Base-by-base conservation (phyloP, 371 early-diverging fungal genomes). In the Rhizopus microsporus region DNA sequence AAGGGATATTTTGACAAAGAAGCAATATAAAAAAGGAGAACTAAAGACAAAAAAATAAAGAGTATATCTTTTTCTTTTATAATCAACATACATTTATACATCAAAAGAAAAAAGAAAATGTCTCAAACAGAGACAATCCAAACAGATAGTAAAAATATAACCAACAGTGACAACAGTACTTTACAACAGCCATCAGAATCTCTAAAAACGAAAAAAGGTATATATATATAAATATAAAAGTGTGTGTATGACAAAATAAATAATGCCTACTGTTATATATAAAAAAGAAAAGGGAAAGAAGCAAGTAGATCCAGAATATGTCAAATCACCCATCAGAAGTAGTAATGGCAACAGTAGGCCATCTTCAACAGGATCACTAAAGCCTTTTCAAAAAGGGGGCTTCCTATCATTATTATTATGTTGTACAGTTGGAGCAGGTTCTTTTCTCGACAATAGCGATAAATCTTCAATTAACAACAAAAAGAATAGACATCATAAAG, bases 371-470 rank as follows among this genome's bases (percentile, higher is more conserved):
- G 51, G 61, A 30, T 65, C 65, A 9, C 48, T 69, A 45, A 69
- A 69, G 39, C 62, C 62, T 35, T 62, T 65, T 46, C 65, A 54
- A 38, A 65, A 69, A 43, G 66, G 69, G 12, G 69, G 69, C 7
- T 69, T 69, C 53, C 31, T 69, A 31, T 69, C 69, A 6, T 54
- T 69, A 32, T 50, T 69, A 34, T 31, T 69, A 29, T 69, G 69
- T 40, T 69, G 69, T 40, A 69, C 69, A 15, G 69, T 65, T 3
- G 69, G 69, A 42, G 65, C 66, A 30, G 63, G 66, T 16, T 65
- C 65, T 50, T 65, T 65, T 59, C 60, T 69, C 44, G 69, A 69
- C 42, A 69, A 69, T 49, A 65, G 69, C 47, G 69, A 69, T 34
- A 65, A 65, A 62, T 65, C 69, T 9, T 65, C 65, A 4, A 15